A percentile compares a stretch with the other conserved stretches of the same genome.
Conservation (phyloP, 1,284 basidiomycete genomes). For the Marasmius sp. region DNA sequence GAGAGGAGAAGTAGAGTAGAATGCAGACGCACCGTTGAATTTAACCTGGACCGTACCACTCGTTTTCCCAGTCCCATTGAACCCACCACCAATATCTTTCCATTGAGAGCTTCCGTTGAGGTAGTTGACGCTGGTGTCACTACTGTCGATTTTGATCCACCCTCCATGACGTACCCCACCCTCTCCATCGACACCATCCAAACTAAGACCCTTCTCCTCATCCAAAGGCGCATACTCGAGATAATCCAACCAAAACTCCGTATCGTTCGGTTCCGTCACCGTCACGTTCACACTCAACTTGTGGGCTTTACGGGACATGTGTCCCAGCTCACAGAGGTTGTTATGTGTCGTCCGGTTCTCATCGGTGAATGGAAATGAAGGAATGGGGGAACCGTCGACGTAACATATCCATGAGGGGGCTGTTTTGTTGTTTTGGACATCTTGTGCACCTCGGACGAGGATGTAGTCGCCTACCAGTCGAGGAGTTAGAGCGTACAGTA, state of each 20-base stretch:
- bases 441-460: no score
- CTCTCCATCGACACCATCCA: slow-evolving; percentile 8
- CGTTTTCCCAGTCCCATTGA: neutral
- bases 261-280: slow-evolving; percentile 14
- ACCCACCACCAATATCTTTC: neutral
- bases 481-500: neutral
- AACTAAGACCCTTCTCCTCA: slow-evolving; percentile 1
- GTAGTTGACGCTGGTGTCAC: slow-evolving; percentile 23
- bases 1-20: neutral
- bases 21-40: slow-evolving; percentile 25
- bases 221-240: slow-evolving; percentile 25
- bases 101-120: neutral
- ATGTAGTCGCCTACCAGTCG: no score
- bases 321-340: no score
- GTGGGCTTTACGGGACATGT: no score
- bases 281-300: slow-evolving; percentile 18
- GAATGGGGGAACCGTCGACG: slow-evolving; percentile 13
- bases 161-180: slow-evolving; percentile 21
- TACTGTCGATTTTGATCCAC: neutral
- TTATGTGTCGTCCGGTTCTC: no score
- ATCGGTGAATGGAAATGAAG: neutral
- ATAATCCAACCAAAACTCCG: slow-evolving; percentile 30
- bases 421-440: no score
- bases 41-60: slow-evolving; percentile 11
- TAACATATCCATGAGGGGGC: no score